Evolutionary conservation across 176 grass and related monocot species (phyloP), one percentile per base, ranked within the genome.

Genomic region (Paspalum notatum): DNA sequence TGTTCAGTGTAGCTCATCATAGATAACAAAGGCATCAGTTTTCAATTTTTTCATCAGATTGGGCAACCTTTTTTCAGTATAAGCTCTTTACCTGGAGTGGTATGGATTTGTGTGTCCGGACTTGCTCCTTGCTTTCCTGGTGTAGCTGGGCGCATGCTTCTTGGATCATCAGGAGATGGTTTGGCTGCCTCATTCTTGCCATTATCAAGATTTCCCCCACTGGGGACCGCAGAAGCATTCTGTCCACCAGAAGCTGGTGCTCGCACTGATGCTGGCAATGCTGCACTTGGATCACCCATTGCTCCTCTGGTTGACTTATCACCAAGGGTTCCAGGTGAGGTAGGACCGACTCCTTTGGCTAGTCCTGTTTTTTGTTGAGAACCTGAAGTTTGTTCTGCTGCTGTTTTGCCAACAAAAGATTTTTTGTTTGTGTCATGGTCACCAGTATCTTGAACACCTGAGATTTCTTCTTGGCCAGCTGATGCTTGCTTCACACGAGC

Each of bases 291-390:
- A 83, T 75, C 71, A 44, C 15, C 16, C 12, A 26, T 65, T 55
- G 76, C 22, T 65, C 12, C 43, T 20, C 18, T 85, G 59, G 45
- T 32, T 63, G 59, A 80, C 6, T 56, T 61, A 57, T 80, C 76
- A 39, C 8, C 59, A 22, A 39, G 50, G 56, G 17, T 71, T 46
- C 32, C 63, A 77, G 38, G 6, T 40, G 44, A 48, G 26, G 24
- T 41, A 66, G 22, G 82, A 54, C 62, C 9, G 4, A 9, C 18
- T 52, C 51, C 52, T 84, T 68, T 48, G 15, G 40, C 39, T 55
- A 52, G 42, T 76, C 57, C 62, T 68, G 41, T 57, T 68, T 40
- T 75, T 55, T 76, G 51, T 76, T 68, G 72, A 45, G 72, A 76
- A 58, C 24, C n/a, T 63, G 54, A 74, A 83, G 24, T 39, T 69